Percentiles rank a stretch among this genome's conserved stretches.
These are phyloP conservation scores for Micractinium conductrix DNA, from an alignment of 139 green algal species.

Conservation along the genomic window DNA sequence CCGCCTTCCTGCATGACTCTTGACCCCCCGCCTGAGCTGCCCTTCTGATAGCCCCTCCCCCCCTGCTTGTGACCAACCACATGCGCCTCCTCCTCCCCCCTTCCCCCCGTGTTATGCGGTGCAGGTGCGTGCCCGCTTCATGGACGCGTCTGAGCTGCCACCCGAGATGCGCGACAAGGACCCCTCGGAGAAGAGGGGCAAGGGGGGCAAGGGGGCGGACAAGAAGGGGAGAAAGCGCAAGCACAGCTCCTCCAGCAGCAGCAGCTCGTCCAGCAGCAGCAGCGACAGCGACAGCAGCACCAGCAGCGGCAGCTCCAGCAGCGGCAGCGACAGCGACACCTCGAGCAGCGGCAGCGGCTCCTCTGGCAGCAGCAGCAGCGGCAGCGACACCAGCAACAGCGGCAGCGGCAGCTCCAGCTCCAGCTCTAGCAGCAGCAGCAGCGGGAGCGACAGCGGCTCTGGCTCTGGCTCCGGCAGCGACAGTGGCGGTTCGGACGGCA, in stretches of 20 bases:
- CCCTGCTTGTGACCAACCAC: too few species aligned
- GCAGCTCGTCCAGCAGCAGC: conserved; percentile 34
- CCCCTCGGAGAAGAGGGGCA: conserved; percentile 16
- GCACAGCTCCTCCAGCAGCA: conserved; percentile 1
- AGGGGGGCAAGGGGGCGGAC: conserved; percentile 26
- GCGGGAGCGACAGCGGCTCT: conserved; percentile 27
- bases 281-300: not conserved
- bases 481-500: conserved; percentile 29
- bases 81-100: too few species aligned
- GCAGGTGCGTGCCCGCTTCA: conserved; percentile 50
- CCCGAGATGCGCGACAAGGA: conserved; percentile 49
- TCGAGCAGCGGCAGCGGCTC: not conserved
- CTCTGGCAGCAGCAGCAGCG: not conserved
- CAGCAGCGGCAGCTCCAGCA: conserved; percentile 19
- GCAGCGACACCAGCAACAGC: not conserved
- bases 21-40: too few species aligned
- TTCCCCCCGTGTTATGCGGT: too few species aligned
- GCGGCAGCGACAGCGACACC: not conserved
- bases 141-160: conserved; percentile 60
- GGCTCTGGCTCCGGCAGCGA: conserved; percentile 16
- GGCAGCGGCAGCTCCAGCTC: conserved; percentile 14
- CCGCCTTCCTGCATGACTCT: too few species aligned
- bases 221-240: conserved; percentile 38
- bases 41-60: too few species aligned
- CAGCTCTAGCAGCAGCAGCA: conserved; percentile 1